phyloP scores from a whole-genome alignment of 352 stramenopile genomes.

The Pythium insidiosum region DNA sequence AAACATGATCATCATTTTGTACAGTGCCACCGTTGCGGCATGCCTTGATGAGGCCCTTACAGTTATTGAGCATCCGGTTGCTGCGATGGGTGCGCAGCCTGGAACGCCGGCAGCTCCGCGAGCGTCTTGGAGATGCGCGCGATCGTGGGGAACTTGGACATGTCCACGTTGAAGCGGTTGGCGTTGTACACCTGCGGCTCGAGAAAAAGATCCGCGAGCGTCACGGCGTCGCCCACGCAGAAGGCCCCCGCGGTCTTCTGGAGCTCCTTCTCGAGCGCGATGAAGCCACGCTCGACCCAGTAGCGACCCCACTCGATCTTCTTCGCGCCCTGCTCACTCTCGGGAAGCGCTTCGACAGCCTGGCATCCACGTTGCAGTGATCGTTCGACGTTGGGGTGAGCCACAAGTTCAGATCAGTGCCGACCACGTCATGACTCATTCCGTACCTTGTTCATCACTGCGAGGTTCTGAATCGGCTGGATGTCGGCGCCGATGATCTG shows the following conservation, averaged over 20 bases:
- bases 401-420: neutral
- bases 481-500: constrained; percentile 89
- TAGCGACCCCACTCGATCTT: constrained; percentile 51
- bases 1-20: too few relatives aligned
- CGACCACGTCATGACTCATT: neutral
- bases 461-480: constrained; percentile 89
- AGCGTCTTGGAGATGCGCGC: constrained; percentile 61
- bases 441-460: constrained; percentile 53
- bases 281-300: constrained; percentile 82
- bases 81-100: constrained; percentile 64
- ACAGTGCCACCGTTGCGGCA: too few relatives aligned
- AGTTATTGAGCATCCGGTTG: constrained; percentile 66
- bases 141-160: constrained; percentile 85
- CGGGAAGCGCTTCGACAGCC: constrained; percentile 18
- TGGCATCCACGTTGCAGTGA: too few relatives aligned
- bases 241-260: constrained; percentile 42
- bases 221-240: constrained; percentile 73
- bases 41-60: too few relatives aligned
- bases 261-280: constrained; percentile 68
- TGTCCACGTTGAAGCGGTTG: constrained; percentile 82
- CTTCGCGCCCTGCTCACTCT: constrained; percentile 37
- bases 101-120: constrained; percentile 70
- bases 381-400: too few relatives aligned
- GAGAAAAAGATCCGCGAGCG: constrained; percentile 87
- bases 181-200: constrained; percentile 92